Conservation (phyloP, 164 flowering plant genomes). For the Berberis vulgaris region DNA sequence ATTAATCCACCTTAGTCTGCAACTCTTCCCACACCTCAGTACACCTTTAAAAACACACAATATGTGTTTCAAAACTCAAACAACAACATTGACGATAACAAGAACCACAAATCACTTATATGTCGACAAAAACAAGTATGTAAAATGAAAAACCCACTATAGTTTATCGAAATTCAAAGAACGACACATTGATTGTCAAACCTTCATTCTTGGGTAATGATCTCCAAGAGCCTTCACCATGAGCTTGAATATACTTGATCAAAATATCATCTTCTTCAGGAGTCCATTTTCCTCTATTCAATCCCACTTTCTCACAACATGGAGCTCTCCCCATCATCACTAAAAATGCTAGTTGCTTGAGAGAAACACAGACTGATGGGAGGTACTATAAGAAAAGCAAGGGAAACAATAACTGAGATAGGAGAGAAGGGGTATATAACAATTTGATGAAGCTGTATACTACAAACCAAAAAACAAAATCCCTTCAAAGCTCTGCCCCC, state of each 20-base stretch:
- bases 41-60: background rate
- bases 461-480: too few relatives aligned
- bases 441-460: too few relatives aligned
- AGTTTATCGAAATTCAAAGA: background rate
- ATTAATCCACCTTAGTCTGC: slow-evolving; percentile 1
- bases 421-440: too few relatives aligned
- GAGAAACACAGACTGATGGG: too few relatives aligned
- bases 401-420: too few relatives aligned
- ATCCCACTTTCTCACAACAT: slow-evolving; percentile 93
- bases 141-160: background rate
- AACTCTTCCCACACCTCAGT: background rate
- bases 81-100: too few relatives aligned
- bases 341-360: too few relatives aligned
- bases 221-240: slow-evolving; percentile 96
- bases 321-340: slow-evolving; percentile 77
- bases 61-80: too few relatives aligned
- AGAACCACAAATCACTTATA: background rate
- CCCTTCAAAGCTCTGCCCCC: too few relatives aligned
- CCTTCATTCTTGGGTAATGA: slow-evolving; percentile 96
- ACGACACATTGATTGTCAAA: background rate
- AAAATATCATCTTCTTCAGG: slow-evolving; percentile 89
- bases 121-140: too few relatives aligned
- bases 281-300: slow-evolving; percentile 96
- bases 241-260: slow-evolving; percentile 61
- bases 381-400: too few relatives aligned